Base-by-base conservation (phyloP, 2,329 filamentous ascomycete species). In the Leptosphaerulina australis region DNA sequence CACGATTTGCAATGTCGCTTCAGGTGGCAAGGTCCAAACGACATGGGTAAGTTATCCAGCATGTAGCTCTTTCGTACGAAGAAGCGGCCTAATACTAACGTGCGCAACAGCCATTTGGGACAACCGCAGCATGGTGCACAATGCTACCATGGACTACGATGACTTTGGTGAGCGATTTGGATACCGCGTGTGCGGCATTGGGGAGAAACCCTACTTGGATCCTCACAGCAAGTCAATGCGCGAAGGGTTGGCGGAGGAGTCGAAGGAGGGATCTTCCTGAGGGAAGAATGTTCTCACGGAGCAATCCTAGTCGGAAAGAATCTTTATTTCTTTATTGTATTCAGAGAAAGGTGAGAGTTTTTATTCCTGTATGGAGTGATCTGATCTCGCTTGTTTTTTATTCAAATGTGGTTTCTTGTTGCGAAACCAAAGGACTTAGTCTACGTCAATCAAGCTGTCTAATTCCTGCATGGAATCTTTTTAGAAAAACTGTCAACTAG, bases 51-150 rank as follows among this genome's bases (percentile, higher is more conserved):
- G 69, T 46, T 53, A 18, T 20, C 24, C 1, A 10, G 24, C 2
- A 25, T 25, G 24, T 18, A 15, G 9, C 2, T 5, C n/a, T 18
- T 8, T 28, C n/a, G 2, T 14, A 15, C 22, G 14, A n/a, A 17
- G 18, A 21, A 22, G 33, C 18, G 18, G 11, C 24, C 24, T 35
- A 2, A 35, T 35, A 21, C 18, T 35, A 20, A 35, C 18, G 8
- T 39, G 7, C 4, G 15, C 10, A 28, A 39, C 24, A 38, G 78
- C 82, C 2, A 83, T 87, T 53, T 87, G 84, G 84, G 84, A 87
- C 61, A 87, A 87, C 53, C 71, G 81, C 7, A 78, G 76, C 38
- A 76, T 75, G 0, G 82, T 80, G 56, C 82, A 84, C 54, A 77
- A 86, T 18, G 36, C 22, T 11, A 39, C 36, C 9, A 28, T 39